Evolutionary conservation across 2,329 filamentous ascomycete species (phyloP).

Genomic region (Colletotrichum sp.): DNA sequence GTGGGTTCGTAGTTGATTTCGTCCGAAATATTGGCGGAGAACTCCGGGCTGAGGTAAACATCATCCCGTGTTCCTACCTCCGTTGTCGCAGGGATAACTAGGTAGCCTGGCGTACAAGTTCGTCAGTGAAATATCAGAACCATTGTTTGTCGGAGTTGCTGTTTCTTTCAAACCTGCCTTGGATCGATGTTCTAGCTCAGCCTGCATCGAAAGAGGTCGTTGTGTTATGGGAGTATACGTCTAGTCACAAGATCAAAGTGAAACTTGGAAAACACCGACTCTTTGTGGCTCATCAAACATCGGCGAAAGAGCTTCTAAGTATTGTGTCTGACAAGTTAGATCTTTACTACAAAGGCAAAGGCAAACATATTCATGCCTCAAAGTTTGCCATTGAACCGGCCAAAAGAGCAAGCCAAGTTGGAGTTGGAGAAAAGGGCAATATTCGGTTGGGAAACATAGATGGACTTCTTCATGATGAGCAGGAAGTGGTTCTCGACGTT

Average conservation of each 20-base stretch:
- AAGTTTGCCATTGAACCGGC: background rate
- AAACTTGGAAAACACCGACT: background rate
- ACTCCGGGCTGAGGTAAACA: background rate
- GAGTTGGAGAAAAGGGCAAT: background rate
- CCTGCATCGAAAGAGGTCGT: background rate
- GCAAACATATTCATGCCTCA: background rate
- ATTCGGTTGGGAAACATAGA: background rate
- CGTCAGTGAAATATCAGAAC: background rate
- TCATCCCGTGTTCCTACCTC: background rate
- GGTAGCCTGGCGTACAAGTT: background rate
- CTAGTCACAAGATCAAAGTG: background rate
- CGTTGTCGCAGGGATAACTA: background rate
- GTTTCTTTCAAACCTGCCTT: background rate
- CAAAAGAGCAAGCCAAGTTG: background rate
- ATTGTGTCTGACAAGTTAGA: background rate
- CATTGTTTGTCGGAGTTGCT: background rate
- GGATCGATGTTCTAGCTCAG: background rate
- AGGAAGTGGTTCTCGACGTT: background rate
- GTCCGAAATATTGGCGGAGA: background rate
- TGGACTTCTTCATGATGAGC: background rate
- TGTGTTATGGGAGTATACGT: background rate
- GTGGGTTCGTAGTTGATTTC: background rate
- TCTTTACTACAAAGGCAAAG: background rate
- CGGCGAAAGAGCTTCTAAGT: background rate
- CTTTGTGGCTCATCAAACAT: background rate